phyloP scores from a whole-genome alignment of 208 protist species.

The Acanthamoeba sp. region DNA sequence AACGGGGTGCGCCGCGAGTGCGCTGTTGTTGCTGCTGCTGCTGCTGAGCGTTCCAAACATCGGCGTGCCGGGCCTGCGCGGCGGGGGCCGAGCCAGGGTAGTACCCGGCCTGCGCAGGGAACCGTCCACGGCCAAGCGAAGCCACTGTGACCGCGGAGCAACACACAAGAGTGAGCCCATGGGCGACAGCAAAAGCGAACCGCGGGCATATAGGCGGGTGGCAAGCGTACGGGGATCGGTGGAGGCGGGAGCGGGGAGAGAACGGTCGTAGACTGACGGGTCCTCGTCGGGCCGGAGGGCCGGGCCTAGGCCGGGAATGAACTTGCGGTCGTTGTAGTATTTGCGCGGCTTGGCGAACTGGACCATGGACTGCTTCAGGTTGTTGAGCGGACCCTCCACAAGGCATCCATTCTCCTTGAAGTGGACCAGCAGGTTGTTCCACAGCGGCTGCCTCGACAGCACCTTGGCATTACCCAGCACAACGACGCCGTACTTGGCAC shows the following conservation, averaged over 20 bases:
- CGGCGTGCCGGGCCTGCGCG: not conserved
- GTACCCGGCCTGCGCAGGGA: not conserved
- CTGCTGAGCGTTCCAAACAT: conserved; percentile 17
- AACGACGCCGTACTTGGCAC: conserved; percentile 96
- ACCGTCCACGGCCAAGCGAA: not conserved
- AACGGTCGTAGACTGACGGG: conserved; percentile 9
- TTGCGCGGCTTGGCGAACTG: conserved; percentile 84
- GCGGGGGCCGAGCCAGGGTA: not conserved
- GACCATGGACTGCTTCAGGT: conserved; percentile 88
- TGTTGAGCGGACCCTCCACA: conserved; percentile 92
- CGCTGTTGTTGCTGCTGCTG: not conserved
- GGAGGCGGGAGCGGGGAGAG: not conserved
- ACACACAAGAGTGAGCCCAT: not conserved
- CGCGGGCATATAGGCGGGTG: not conserved
- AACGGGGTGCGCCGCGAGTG: not conserved
- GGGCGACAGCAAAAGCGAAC: not conserved
- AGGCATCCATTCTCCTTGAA: conserved; percentile 91
- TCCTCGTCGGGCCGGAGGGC: conserved; percentile 14
- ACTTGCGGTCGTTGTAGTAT: conserved; percentile 71
- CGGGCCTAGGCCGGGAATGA: conserved; percentile 5
- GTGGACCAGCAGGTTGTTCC: conserved; percentile 94
- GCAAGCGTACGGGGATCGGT: not conserved
- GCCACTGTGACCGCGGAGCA: not conserved
- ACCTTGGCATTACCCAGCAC: conserved; percentile 96
- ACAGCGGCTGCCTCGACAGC: conserved; percentile 87